phyloP scores from a whole-genome alignment of 73 alveolate genomes.

The Paramecium bursaria region DNA sequence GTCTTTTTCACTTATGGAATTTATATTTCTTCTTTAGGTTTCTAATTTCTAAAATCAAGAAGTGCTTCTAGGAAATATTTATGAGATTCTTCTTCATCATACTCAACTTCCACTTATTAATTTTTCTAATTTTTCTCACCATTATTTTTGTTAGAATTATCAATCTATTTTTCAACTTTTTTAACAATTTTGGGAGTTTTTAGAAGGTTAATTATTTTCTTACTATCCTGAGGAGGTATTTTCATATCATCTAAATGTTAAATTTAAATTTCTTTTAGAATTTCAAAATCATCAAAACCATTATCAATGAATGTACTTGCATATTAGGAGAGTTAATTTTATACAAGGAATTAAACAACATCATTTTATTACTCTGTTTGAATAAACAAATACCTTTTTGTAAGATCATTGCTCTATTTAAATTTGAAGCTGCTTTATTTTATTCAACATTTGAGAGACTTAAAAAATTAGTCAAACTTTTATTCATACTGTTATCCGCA shows the following conservation, averaged over 20 bases:
- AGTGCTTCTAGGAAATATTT: constrained; percentile 30
- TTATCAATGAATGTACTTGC: constrained; percentile 36
- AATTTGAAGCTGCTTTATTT: constrained; percentile 6
- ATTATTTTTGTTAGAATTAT: constrained; percentile 1
- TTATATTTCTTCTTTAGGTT: constrained; percentile 16
- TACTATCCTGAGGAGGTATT: constrained; percentile 41
- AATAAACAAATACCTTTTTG: constrained; percentile 20
- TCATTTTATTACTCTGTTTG: constrained; percentile 47
- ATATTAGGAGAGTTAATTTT: constrained; percentile 2
- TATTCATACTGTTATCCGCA: no score
- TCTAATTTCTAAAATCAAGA: not conserved
- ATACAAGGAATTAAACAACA: constrained; percentile 28
- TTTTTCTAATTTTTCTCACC: not conserved
- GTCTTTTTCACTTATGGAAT: not conserved
- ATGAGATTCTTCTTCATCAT: constrained; percentile 20
- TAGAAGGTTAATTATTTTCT: not conserved
- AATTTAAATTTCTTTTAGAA: constrained; percentile 24
- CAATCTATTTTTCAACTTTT: not conserved
- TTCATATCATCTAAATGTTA: constrained; percentile 36
- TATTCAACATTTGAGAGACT: no score
- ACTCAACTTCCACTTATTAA: not conserved
- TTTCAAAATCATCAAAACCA: constrained; percentile 57
- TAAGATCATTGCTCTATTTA: constrained; percentile 28
- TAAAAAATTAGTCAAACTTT: no score
- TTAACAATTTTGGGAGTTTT: constrained; percentile 26